phyloP scores from a whole-genome alignment of 306 rosid species.

The Lathyrus aphaca region DNA sequence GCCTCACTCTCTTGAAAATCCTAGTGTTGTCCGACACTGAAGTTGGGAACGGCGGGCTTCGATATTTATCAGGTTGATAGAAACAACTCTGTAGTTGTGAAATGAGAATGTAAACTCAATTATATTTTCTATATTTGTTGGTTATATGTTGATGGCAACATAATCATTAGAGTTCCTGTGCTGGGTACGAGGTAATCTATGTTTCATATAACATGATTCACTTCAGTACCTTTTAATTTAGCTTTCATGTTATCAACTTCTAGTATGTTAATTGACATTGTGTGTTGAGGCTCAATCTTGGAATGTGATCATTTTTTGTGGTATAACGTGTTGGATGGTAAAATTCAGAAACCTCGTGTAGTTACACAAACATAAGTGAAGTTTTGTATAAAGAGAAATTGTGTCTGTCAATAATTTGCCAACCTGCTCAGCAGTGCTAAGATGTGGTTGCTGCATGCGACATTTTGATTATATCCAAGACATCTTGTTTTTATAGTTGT shows the following conservation, averaged over 20 bases:
- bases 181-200: not conserved
- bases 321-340: constrained; percentile 12
- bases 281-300: not conserved
- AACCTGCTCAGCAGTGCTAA: not conserved
- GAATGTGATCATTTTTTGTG: constrained; percentile 6
- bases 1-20: constrained; percentile 71
- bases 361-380: constrained; percentile 1
- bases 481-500: constrained; percentile 28
- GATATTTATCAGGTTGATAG: constrained; percentile 75
- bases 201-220: constrained; percentile 9
- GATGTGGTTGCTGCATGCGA: not conserved
- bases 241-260: constrained; percentile 7
- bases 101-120: constrained; percentile 16
- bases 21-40: constrained; percentile 90
- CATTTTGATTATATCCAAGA: constrained; percentile 22
- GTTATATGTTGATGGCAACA: constrained; percentile 20
- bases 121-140: constrained; percentile 23
- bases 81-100: constrained; percentile 31
- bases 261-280: constrained; percentile 12
- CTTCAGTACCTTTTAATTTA: constrained; percentile 9
- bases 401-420: not conserved
- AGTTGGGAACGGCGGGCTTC: constrained; percentile 82
- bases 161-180: not conserved
- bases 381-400: not conserved
- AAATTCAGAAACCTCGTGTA: constrained; percentile 17